These are phyloP conservation scores for Inosperma sp. DNA, from an alignment of 768 basidiomycete species.

Conservation along the genomic window DNA sequence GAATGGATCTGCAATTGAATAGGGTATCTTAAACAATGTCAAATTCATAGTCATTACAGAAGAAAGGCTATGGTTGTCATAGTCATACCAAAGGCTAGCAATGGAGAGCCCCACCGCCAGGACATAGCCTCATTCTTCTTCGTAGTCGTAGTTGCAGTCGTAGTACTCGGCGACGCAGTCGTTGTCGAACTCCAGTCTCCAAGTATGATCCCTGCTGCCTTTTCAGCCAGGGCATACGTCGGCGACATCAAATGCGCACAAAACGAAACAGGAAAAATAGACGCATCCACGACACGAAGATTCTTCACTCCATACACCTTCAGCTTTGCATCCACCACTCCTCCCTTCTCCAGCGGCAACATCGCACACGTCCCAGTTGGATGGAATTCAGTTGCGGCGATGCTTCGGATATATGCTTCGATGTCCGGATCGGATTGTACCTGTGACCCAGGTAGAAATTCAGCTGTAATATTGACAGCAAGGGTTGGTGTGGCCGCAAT, in stretches of 20 bases:
- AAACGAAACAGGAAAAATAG: constrained; percentile 39
- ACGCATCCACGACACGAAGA: constrained; percentile 48
- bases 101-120: too few relatives aligned
- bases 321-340: constrained; percentile 31
- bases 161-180: too few relatives aligned
- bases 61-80: too few relatives aligned
- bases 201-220: background rate
- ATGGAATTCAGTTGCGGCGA: constrained; percentile 54
- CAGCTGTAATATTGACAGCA: constrained; percentile 30
- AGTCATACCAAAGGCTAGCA: too few relatives aligned
- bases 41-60: too few relatives aligned
- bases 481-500: constrained; percentile 52
- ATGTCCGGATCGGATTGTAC: constrained; percentile 53
- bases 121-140: too few relatives aligned
- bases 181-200: background rate
- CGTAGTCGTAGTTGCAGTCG: too few relatives aligned
- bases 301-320: constrained; percentile 40
- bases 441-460: constrained; percentile 24
- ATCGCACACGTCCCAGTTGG: constrained; percentile 36
- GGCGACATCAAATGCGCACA: constrained; percentile 8
- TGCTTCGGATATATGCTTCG: constrained; percentile 45
- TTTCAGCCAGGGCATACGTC: constrained; percentile 3
- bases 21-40: too few relatives aligned
- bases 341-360: constrained; percentile 28
- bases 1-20: too few relatives aligned